These are phyloP conservation scores for Phytopythium sindhum DNA, from an alignment of 352 stramenopile genomes.

Conservation along the genomic window DNA sequence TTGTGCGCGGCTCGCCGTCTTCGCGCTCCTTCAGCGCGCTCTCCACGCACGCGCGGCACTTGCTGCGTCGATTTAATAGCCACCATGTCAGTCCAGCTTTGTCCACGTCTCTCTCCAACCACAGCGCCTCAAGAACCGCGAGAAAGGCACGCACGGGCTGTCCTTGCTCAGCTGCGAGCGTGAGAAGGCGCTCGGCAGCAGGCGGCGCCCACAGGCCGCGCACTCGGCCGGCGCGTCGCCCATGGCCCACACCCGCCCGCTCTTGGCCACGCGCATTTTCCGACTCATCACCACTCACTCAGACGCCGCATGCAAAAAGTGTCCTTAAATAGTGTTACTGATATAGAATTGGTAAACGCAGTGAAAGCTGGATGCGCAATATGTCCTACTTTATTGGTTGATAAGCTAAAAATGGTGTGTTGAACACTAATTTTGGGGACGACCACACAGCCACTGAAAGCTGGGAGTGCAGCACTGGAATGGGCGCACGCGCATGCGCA, in stretches of 20 bases:
- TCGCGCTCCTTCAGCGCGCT: conserved; percentile 18
- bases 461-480: conserved; percentile 3
- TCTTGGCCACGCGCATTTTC: conserved; percentile 12
- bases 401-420: too few species aligned
- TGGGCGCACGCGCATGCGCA: neutral
- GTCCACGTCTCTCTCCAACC: neutral
- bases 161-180: conserved; percentile 45
- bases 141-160: conserved; percentile 31
- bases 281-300: neutral
- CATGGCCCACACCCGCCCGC: neutral
- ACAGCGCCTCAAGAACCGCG: neutral
- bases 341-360: neutral
- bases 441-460: conserved; percentile 1
- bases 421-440: neutral
- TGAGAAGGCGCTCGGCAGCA: conserved; percentile 29
- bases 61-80: conserved; percentile 24
- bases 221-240: conserved; percentile 11
- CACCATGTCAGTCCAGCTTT: neutral
- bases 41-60: conserved; percentile 56
- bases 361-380: too few species aligned
- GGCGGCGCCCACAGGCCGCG: conserved; percentile 20
- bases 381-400: too few species aligned
- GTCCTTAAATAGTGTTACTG: neutral
- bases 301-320: neutral
- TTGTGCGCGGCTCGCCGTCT: conserved; percentile 28